phyloP scores from a whole-genome alignment of 2,329 filamentous ascomycete genomes.

The Delphinella strobiligena region DNA sequence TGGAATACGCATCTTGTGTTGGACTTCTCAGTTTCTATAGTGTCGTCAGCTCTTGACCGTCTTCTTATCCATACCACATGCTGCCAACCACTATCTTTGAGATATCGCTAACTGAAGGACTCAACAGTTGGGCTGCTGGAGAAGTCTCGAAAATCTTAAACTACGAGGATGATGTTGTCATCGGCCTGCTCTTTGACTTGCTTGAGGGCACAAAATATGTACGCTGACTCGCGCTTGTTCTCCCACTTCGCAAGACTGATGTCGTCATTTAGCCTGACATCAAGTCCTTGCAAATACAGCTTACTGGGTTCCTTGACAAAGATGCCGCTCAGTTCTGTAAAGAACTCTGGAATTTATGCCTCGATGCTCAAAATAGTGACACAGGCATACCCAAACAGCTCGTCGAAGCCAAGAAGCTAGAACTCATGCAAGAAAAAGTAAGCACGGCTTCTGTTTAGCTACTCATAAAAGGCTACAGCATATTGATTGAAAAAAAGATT shows the following conservation, averaged over 20 bases:
- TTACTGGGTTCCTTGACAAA: constrained; percentile 90
- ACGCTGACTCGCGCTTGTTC: constrained; percentile 31
- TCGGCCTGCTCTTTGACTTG: constrained; percentile 63
- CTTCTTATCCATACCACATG: too few relatives aligned
- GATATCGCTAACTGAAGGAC: not conserved
- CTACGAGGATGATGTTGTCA: constrained; percentile 92
- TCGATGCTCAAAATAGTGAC: constrained; percentile 79
- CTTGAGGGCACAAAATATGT: constrained; percentile 67
- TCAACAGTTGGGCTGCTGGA: constrained; percentile 74
- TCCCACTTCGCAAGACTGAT: constrained; percentile 5
- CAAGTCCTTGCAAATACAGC: constrained; percentile 85
- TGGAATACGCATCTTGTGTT: constrained; percentile 9
- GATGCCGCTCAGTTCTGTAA: constrained; percentile 84
- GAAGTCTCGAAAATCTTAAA: constrained; percentile 78
- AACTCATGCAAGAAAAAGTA: constrained; percentile 92
- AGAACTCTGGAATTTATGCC: constrained; percentile 79
- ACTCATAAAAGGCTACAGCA: constrained; percentile 13
- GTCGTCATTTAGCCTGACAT: constrained; percentile 64
- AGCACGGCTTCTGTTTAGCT: constrained; percentile 5
- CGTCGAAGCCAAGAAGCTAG: constrained; percentile 88
- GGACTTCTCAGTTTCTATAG: not conserved
- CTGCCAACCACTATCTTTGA: too few relatives aligned
- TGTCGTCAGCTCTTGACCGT: too few relatives aligned
- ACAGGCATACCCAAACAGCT: constrained; percentile 91
- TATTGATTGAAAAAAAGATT: constrained; percentile 40